Percentiles rank a stretch among this genome's conserved stretches.
These are phyloP conservation scores for Solanum stenotomum DNA, from an alignment of 257 asterid species.

Conservation along the genomic window DNA sequence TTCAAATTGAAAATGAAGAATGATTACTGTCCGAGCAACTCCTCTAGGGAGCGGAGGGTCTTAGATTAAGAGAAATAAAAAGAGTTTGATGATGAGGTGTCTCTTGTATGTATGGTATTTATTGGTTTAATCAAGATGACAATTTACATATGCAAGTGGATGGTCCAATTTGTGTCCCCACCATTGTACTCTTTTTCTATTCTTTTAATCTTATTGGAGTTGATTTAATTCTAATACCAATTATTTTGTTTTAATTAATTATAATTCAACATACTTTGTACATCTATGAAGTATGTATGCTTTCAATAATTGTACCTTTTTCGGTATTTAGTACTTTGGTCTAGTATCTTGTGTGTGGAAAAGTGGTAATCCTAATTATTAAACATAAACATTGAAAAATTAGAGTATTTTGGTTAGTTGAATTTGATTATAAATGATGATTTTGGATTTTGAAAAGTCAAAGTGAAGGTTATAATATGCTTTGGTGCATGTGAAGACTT, in stretches of 20 bases:
- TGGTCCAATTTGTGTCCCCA: constrained; percentile 6
- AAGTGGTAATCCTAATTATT: background rate
- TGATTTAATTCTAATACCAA: background rate
- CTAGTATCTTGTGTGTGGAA: background rate
- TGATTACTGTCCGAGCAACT: too few species aligned
- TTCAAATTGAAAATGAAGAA: too few species aligned
- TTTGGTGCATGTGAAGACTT: background rate
- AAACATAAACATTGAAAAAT: background rate
- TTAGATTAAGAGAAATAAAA: background rate
- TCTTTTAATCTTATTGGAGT: background rate
- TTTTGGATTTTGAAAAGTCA: background rate
- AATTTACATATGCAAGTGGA: constrained; percentile 15
- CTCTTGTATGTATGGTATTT: background rate
- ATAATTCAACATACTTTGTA: background rate
- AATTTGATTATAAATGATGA: background rate
- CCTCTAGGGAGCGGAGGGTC: background rate
- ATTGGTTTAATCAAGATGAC: constrained; percentile 18
- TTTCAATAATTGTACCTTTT: background rate
- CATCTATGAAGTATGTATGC: background rate
- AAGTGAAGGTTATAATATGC: background rate
- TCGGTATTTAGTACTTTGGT: background rate
- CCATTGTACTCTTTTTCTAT: background rate
- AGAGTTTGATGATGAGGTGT: constrained; percentile 6
- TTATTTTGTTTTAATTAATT: background rate
- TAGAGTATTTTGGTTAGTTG: background rate